Conservation (phyloP, 2,329 filamentous ascomycete species). For the Leptographium wingfieldii region DNA sequence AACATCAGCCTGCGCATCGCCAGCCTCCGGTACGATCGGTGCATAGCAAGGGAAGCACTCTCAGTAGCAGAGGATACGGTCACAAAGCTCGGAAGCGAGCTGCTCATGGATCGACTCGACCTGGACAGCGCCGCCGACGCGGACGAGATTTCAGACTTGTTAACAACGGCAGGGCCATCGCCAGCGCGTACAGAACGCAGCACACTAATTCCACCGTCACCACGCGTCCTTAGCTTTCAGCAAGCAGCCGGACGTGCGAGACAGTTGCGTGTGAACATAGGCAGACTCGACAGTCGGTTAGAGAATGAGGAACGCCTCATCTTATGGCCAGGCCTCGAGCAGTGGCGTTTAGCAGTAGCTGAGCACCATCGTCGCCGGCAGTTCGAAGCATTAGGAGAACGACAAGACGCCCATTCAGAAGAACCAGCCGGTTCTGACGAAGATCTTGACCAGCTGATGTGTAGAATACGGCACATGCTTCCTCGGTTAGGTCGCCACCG, state of each 20-base stretch:
- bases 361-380: background rate
- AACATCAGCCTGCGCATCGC: constrained; percentile 4
- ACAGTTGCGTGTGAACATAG: background rate
- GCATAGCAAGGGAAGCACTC: background rate
- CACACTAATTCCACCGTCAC: background rate
- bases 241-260: background rate
- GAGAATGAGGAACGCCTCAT: background rate
- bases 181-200: too few species aligned
- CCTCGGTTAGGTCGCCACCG: background rate
- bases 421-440: background rate
- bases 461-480: background rate
- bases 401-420: background rate
- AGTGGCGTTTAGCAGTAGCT: background rate
- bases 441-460: background rate
- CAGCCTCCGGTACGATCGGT: background rate
- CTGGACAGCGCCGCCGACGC: background rate
- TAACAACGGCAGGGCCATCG: background rate
- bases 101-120: background rate
- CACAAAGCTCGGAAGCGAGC: background rate
- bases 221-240: background rate
- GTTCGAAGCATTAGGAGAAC: background rate
- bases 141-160: background rate
- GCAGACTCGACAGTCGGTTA: background rate
- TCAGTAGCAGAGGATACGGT: background rate
- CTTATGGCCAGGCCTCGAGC: background rate